These are phyloP conservation scores for Beta macrorhiza DNA, from an alignment of 179 eudicot species.

Conservation along the genomic window DNA sequence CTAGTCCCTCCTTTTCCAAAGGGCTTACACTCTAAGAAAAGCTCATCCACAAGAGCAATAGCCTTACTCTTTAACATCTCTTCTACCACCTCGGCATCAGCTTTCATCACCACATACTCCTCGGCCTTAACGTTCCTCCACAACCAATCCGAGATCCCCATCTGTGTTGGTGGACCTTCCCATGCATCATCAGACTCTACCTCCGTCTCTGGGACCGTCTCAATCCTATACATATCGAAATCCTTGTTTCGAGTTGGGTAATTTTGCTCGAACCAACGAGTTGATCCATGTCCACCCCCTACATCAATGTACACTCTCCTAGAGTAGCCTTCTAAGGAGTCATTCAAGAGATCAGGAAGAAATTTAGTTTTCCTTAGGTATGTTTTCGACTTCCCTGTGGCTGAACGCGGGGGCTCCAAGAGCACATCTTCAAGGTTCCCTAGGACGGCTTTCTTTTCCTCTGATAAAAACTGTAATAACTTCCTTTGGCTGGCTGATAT, in stretches of 20 bases:
- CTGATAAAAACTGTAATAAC: constrained; percentile 36
- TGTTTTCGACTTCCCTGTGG: constrained; percentile 44
- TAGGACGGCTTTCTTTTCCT: constrained; percentile 55
- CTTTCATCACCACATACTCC: constrained; percentile 84
- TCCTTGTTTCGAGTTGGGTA: constrained; percentile 69
- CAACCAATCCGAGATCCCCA: constrained; percentile 67
- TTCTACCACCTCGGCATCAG: constrained; percentile 74
- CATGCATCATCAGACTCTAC: constrained; percentile 38
- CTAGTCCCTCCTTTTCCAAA: constrained; percentile 46
- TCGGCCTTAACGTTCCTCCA: constrained; percentile 55
- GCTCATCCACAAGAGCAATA: constrained; percentile 68
- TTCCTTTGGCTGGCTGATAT: constrained; percentile 22
- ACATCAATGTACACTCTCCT: constrained; percentile 69
- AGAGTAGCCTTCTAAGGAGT: constrained; percentile 63
- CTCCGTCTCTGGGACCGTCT: constrained; percentile 40
- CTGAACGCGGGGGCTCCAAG: constrained; percentile 70
- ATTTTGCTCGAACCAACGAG: constrained; percentile 67
- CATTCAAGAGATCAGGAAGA: constrained; percentile 65
- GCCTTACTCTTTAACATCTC: constrained; percentile 65
- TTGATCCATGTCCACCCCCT: constrained; percentile 45
- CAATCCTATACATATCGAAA: constrained; percentile 63
- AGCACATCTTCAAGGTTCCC: constrained; percentile 70
- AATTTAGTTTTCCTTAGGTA: constrained; percentile 54
- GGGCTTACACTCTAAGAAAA: constrained; percentile 76
- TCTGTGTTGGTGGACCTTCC: constrained; percentile 43